Conservation (phyloP, 805 yeast species). For the Wickerhamomyces tratensis region DNA sequence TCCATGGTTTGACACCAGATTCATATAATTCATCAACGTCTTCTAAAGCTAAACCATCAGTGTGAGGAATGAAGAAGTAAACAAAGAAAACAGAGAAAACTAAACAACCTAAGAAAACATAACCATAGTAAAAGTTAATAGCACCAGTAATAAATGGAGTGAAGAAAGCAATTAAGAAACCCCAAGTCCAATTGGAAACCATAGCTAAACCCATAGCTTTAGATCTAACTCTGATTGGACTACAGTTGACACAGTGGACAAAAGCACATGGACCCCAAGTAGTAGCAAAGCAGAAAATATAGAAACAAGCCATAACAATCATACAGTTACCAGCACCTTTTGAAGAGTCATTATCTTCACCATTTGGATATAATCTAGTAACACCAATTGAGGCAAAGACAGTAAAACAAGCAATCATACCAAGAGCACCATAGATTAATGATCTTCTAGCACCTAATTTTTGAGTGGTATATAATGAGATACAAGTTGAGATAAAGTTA, state of each 20-base stretch:
- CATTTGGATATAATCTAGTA: slow-evolving; percentile 30
- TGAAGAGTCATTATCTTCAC: slow-evolving; percentile 35
- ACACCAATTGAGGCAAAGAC: slow-evolving; percentile 56
- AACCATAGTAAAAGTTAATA: slow-evolving; percentile 68
- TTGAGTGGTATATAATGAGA: slow-evolving; percentile 41
- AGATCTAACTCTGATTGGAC: slow-evolving; percentile 63
- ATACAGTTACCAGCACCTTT: slow-evolving; percentile 56
- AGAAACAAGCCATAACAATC: slow-evolving; percentile 63
- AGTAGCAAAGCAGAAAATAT: slow-evolving; percentile 62
- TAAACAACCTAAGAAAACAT: slow-evolving; percentile 52
- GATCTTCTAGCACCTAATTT: slow-evolving; percentile 44
- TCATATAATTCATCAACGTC: slow-evolving; percentile 64
- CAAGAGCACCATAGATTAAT: slow-evolving; percentile 37
- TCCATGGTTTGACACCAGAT: slow-evolving; percentile 33
- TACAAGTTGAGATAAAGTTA: slow-evolving; percentile 46
- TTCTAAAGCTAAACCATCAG: slow-evolving; percentile 74
- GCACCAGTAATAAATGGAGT: slow-evolving; percentile 64
- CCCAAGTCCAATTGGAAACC: slow-evolving; percentile 60
- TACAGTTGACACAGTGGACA: slow-evolving; percentile 57
- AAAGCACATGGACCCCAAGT: slow-evolving; percentile 68
- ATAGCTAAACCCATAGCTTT: slow-evolving; percentile 48
- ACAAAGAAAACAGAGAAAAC: slow-evolving; percentile 54
- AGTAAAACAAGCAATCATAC: slow-evolving; percentile 36
- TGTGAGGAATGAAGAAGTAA: slow-evolving; percentile 65
- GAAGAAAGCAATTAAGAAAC: slow-evolving; percentile 51